Base-by-base conservation (phyloP, 2,329 filamentous ascomycete genomes). In the Coniochaeta hoffmannii region DNA sequence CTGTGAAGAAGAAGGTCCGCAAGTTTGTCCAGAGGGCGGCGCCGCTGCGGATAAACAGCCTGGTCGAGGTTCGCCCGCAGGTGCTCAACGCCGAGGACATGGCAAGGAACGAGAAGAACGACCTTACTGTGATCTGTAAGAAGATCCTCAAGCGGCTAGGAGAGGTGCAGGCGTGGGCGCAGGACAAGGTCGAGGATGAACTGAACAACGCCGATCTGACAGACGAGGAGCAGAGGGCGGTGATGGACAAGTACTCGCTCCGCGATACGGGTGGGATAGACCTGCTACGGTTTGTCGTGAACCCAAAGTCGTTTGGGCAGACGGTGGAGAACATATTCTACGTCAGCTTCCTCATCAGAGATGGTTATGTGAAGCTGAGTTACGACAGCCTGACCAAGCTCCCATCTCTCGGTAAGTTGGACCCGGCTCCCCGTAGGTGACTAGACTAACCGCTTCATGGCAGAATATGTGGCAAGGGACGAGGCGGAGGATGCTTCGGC, bases 251-350 rank as follows among this genome's bases (percentile, higher is more conserved):
- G 55, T 73, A 88, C 63, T 81, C 85, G 2, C 74, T 96, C 14
- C 80, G 84, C 12, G 76, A 79, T 17, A 84, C 85, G 2, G 86
- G 85, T 1, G 89, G 89, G 15, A 81, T 96, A 3, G 84, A 89
- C 52, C 72, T 97, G 12, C 87, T 97, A 68, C 85, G 88, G 53
- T 97, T 97, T 62, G 89, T 91, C 38, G 81, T 97, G 60, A 96
- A 99, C 63, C 94, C 94, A 0, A 76, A 76, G 36, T 96, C 90
- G 0, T 99, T 97, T 64, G 90, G 90, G 0, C 94, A 99, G 70
- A 96, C 91, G 0, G 86, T 99, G 7, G 94, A 99, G 68, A 99
- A 99, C 64, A 77, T 99, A 64, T 99, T 99, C 70, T 97, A 97
- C 68, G 83, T 96, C 62, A 95, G 90, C 67, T 99, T 99, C 66